Percentiles rank a stretch among this genome's conserved stretches.
Conservation (phyloP, 2,329 filamentous ascomycete genomes). For the Orbilia ellipsospora region DNA sequence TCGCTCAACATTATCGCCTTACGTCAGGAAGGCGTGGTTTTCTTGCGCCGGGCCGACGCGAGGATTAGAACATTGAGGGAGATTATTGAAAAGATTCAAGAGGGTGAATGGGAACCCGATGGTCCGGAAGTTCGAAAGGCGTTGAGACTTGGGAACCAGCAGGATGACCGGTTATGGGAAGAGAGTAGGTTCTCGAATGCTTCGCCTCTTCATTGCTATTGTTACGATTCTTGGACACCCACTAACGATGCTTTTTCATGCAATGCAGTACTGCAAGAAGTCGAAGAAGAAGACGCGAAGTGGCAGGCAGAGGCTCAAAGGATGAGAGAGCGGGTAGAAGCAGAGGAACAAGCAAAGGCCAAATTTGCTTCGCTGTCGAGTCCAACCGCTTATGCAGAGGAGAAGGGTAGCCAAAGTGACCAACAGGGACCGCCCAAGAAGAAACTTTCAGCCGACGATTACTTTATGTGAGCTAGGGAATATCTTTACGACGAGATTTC, state of each 20-base stretch:
- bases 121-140: conserved; percentile 77
- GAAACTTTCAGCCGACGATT: conserved; percentile 45
- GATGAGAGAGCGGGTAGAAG: conserved; percentile 32
- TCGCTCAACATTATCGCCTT: conserved; percentile 90
- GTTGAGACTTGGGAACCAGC: conserved; percentile 80
- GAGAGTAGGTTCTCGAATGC: conserved; percentile 70
- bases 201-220: conserved; percentile 9
- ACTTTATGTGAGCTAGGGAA: conserved; percentile 28
- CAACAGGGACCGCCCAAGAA: conserved; percentile 34
- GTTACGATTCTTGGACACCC: conserved; percentile 8
- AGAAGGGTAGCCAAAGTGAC: background rate
- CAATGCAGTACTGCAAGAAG: conserved; percentile 71
- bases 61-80: conserved; percentile 81
- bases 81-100: conserved; percentile 76
- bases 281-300: conserved; percentile 72
- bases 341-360: conserved; percentile 56
- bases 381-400: conserved; percentile 34
- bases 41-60: conserved; percentile 79
- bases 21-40: conserved; percentile 78
- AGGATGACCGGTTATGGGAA: conserved; percentile 84
- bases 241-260: too few relatives aligned
- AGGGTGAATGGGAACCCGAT: conserved; percentile 73
- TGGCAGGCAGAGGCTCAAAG: conserved; percentile 62
- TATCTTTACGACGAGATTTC: too few relatives aligned
- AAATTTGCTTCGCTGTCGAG: conserved; percentile 46